These are phyloP conservation scores for Neodidymelliopsis sp. DNA, from an alignment of 2,329 filamentous ascomycete species.

Conservation along the genomic window DNA sequence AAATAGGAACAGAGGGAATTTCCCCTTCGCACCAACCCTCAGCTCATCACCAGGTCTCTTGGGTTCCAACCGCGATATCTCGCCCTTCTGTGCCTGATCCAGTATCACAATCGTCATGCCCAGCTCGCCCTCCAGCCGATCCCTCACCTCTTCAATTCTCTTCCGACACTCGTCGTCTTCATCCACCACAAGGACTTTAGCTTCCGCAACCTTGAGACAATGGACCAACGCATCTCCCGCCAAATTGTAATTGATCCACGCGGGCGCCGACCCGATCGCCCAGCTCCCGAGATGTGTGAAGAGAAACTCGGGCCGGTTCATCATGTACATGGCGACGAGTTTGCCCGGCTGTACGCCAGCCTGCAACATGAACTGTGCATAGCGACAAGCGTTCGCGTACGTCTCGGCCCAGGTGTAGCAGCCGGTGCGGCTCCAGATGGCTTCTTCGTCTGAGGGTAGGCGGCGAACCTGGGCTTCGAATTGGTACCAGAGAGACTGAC, in stretches of 20 bases:
- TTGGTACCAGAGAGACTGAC: constrained; percentile 69
- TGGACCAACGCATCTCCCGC: constrained; percentile 69
- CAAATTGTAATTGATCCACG: constrained; percentile 76
- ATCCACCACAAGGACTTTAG: constrained; percentile 57
- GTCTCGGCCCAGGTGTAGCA: constrained; percentile 52
- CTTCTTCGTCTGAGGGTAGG: constrained; percentile 59
- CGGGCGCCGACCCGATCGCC: constrained; percentile 72
- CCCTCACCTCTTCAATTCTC: constrained; percentile 62
- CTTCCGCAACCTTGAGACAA: constrained; percentile 66
- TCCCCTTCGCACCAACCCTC: constrained; percentile 59
- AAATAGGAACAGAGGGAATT: constrained; percentile 69
- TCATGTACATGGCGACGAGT: constrained; percentile 71
- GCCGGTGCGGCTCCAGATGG: constrained; percentile 72
- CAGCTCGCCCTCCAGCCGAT: constrained; percentile 61
- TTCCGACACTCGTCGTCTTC: constrained; percentile 59
- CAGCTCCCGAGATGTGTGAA: constrained; percentile 70
- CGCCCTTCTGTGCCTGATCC: constrained; percentile 56
- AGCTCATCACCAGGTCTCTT: constrained; percentile 64
- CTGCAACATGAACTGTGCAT: constrained; percentile 45
- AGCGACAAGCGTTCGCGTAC: constrained; percentile 51
- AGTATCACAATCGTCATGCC: constrained; percentile 66
- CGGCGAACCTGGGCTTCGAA: constrained; percentile 65
- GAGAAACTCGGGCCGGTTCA: constrained; percentile 72
- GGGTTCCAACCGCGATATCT: constrained; percentile 57
- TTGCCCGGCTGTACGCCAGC: constrained; percentile 66